These are phyloP conservation scores for Stenogyne calaminthoides DNA, from an alignment of 305 asterid species.

Conservation along the genomic window DNA sequence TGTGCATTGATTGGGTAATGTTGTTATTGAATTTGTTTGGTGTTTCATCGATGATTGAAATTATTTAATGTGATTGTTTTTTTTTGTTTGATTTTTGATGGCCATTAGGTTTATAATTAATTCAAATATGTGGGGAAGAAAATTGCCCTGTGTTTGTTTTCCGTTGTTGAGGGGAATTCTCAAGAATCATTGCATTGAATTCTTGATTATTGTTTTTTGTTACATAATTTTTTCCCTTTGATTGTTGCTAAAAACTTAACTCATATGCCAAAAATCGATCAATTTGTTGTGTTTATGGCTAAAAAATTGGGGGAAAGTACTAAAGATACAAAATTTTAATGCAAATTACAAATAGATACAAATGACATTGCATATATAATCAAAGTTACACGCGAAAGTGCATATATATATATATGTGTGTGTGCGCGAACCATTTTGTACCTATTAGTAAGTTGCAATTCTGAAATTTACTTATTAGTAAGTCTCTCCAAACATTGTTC, in stretches of 20 bases:
- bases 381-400: too few relatives aligned
- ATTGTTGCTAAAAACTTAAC: constrained; percentile 1
- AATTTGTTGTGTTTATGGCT: not conserved
- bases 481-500: too few relatives aligned
- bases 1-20: constrained; percentile 1
- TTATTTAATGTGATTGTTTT: not conserved
- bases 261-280: not conserved
- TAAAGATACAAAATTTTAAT: too few relatives aligned
- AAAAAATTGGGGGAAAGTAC: too few relatives aligned
- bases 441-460: too few relatives aligned
- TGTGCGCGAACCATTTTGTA: too few relatives aligned
- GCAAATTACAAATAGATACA: too few relatives aligned
- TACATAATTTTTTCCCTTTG: not conserved
- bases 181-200: not conserved
- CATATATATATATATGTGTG: too few relatives aligned
- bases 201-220: not conserved
- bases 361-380: too few relatives aligned
- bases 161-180: not conserved
- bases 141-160: not conserved
- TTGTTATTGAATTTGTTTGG: constrained; percentile 4
- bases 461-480: too few relatives aligned
- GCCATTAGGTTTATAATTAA: not conserved
- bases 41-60: not conserved
- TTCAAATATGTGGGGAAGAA: not conserved
- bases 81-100: not conserved